phyloP scores from a whole-genome alignment of 257 asterid genomes.

The Ocimum tenuiflorum region DNA sequence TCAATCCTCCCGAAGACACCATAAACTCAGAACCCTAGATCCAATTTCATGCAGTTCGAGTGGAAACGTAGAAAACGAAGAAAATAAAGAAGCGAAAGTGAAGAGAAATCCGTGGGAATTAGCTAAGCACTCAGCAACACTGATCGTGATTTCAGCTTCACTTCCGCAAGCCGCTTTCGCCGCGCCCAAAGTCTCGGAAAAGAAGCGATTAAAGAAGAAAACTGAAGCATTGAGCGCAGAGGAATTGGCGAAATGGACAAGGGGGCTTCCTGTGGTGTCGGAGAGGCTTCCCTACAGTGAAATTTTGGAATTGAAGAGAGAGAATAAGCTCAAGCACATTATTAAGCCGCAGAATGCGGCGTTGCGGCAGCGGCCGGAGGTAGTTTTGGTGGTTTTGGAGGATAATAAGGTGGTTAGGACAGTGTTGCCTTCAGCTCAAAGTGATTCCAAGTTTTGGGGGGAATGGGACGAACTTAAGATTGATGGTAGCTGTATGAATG shows the following conservation, averaged over 20 bases:
- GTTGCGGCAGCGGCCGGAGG: conserved; percentile 56
- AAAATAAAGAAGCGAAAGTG: conserved; percentile 30
- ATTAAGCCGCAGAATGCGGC: conserved; percentile 51
- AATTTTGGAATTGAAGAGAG: conserved; percentile 58
- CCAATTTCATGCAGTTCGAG: conserved; percentile 32
- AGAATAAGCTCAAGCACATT: conserved; percentile 63
- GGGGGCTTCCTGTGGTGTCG: conserved; percentile 77
- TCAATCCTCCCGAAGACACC: conserved; percentile 11
- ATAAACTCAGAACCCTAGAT: conserved; percentile 26
- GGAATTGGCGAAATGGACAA: conserved; percentile 66
- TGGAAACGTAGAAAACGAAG: conserved; percentile 13
- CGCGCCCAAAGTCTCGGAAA: conserved; percentile 59
- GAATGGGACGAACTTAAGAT: conserved; percentile 70
- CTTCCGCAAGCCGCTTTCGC: conserved; percentile 57
- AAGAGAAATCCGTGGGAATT: conserved; percentile 33
- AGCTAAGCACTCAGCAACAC: conserved; percentile 51
- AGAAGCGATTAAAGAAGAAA: conserved; percentile 30
- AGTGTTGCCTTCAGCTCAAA: conserved; percentile 68
- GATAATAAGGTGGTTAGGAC: conserved; percentile 70
- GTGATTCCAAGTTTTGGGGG: conserved; percentile 72
- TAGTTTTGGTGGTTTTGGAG: conserved; percentile 83
- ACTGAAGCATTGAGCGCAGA: conserved; percentile 53
- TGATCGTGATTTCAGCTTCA: conserved; percentile 64
- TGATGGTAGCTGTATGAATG: conserved; percentile 71
- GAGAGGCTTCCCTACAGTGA: conserved; percentile 67